Base-by-base conservation (phyloP, 768 basidiomycete species). In the Mycena haematopus region DNA sequence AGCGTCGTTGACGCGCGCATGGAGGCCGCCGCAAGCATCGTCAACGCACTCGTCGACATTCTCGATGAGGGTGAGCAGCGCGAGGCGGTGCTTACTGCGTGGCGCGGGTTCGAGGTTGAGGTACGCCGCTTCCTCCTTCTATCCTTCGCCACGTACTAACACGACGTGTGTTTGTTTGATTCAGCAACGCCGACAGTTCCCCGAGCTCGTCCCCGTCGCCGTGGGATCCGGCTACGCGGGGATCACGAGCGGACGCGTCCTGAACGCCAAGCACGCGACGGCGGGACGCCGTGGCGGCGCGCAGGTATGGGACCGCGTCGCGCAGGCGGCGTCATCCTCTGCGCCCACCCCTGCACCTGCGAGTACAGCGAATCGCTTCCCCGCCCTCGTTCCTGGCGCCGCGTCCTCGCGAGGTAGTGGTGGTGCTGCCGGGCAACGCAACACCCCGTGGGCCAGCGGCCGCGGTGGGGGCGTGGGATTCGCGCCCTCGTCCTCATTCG, bases 21-120 rank as follows among this genome's bases (percentile, higher is more conserved):
- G 31, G 89, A 92, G 49, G 78, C 80, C 22, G 86, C 87, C 0
- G 82, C 82, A 0, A 81, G 85, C 56, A 78, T 87, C 44, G 78
- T 88, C 46, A 90, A 88, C 62, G 78, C 84, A 2, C 79, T 92
- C 35, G 86, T 95, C 6, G 93, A 93, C 66, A 75, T 93, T 6
- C 71, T 96, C 9, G 91, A 92, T 2, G 92, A 93, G 38, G 87
- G 89, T 51, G 93, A 95, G 22, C 96, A 97, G 83, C 89, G 90
- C 59, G 80, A 82, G 36, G 88, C 87, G 57, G 71, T 99, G 1
- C 76, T 95, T 54, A 70, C 78, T 0, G 90, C 92, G 0, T 92
- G 96, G 90, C 92, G 91, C 52, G 87, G 86, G 1, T 95, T 95
- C 74, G 88, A 88, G 59, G 79, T 92, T 29, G 92, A 96, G 84